Base-by-base conservation (phyloP, 2,329 filamentous ascomycete species). In the Cordyceps cicadae region DNA sequence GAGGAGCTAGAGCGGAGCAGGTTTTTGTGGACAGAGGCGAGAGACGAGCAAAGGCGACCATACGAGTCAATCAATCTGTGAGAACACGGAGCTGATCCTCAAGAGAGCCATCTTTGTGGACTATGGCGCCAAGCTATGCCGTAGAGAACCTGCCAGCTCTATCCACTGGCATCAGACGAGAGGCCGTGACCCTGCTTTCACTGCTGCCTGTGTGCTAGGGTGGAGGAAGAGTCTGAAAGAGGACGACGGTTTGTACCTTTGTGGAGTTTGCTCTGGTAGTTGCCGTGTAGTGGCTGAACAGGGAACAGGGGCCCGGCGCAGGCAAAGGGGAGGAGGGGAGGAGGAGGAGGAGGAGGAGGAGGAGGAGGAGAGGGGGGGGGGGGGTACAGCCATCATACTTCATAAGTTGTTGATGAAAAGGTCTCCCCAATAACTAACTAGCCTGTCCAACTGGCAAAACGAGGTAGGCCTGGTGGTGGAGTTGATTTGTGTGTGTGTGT, bases 201-300 rank as follows among this genome's bases (percentile, higher is more conserved):
- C 29, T 4, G 29, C 6, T 14, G 45, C 45, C 21, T 48, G 39
- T 19, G 24, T 48, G 50, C 19, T 5, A 37, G 34, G 12, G 34
- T 37, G 34, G 34, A 37, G 34, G 34, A 37, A 15, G 19, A 39
- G 24, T 59, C 48, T 59, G 48, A 46, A 52, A 37, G 49, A 59
- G 41, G 57, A 19, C 57, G 53, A 59, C 57, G 57, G 57, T 59
- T 59, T 39, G 49, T 39, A 59, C n/a, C 39, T 52, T 11, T 59
- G 49, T 59, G 49, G 57, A 53, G 49, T 26, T 17, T n/a, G 34
- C 12, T 14, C 7, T 59, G 49, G 37, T 53, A 53, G 56, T 43
- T 53, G 49, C 56, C 56, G 56, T 24, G 56, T 53, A 29, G 56
- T 59, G 56, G 56, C 56, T 59, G n/a, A 39, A 48, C 49, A 52